These are phyloP conservation scores for Echium plantagineum DNA, from an alignment of 257 asterid species.

Conservation along the genomic window DNA sequence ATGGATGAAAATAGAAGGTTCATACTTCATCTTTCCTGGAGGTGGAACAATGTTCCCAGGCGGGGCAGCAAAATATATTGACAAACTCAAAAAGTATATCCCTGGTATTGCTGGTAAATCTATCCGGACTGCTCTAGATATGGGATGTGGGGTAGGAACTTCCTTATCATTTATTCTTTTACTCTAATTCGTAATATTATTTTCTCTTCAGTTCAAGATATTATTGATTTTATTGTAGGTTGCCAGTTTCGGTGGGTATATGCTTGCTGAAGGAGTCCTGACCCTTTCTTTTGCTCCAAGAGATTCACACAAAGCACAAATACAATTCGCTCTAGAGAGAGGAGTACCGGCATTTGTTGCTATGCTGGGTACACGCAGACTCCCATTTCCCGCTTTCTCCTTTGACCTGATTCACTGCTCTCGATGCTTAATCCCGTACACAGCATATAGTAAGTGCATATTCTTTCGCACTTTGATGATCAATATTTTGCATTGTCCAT, in stretches of 20 bases:
- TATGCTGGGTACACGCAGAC: slow-evolving; percentile 95
- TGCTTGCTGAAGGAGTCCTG: slow-evolving; percentile 66
- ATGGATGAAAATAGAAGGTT: slow-evolving; percentile 96
- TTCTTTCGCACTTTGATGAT: not conserved
- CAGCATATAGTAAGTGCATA: slow-evolving; percentile 71
- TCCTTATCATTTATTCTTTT: not conserved
- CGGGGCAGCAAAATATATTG: slow-evolving; percentile 83
- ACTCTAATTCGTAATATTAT: not conserved
- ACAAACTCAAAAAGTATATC: slow-evolving; percentile 83
- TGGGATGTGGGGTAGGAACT: slow-evolving; percentile 89
- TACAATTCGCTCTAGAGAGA: slow-evolving; percentile 95
- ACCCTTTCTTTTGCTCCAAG: slow-evolving; percentile 94
- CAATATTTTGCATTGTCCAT: slow-evolving; percentile 6
- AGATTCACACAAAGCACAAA: slow-evolving; percentile 92
- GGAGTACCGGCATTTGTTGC: slow-evolving; percentile 96
- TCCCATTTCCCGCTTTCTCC: slow-evolving; percentile 83
- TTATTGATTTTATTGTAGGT: slow-evolving; percentile 39
- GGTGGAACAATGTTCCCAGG: slow-evolving; percentile 97
- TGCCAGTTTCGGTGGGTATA: slow-evolving; percentile 96
- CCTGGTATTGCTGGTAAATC: slow-evolving; percentile 67
- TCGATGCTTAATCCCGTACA: slow-evolving; percentile 89
- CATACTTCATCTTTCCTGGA: slow-evolving; percentile 82
- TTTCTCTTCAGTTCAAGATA: not conserved
- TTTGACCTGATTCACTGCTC: slow-evolving; percentile 96
- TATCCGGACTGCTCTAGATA: slow-evolving; percentile 93